These are phyloP conservation scores for Sugiyamaella smithiae DNA, from an alignment of 805 yeast genomes.

Conservation along the genomic window DNA sequence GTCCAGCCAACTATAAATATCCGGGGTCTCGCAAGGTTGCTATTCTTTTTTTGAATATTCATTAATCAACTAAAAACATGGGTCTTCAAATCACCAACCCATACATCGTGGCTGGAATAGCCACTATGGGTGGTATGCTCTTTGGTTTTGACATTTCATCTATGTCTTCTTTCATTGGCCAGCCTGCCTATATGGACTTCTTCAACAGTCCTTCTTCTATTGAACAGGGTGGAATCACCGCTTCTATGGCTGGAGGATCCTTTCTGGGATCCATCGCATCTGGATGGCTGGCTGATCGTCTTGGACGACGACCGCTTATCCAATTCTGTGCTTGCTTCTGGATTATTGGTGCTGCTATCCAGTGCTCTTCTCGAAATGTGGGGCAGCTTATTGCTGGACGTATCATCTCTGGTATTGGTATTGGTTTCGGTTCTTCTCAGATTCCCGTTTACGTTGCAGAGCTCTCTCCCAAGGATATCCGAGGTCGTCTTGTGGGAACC, in stretches of 20 bases:
- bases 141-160: conserved; percentile 81
- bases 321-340: conserved; percentile 53
- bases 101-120: conserved; percentile 50
- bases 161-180: conserved; percentile 61
- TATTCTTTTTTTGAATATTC: background rate
- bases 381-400: conserved; percentile 53
- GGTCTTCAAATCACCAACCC: conserved; percentile 40
- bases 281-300: conserved; percentile 47
- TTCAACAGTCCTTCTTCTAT: conserved; percentile 55
- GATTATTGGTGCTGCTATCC: conserved; percentile 59
- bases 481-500: conserved; percentile 59
- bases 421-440: conserved; percentile 63
- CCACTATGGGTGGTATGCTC: conserved; percentile 67
- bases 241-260: conserved; percentile 76
- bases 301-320: conserved; percentile 58
- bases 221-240: conserved; percentile 69
- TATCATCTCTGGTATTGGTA: conserved; percentile 58
- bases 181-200: conserved; percentile 46
- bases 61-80: background rate
- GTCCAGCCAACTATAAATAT: conserved; percentile 1
- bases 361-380: conserved; percentile 43
- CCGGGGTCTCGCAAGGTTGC: background rate
- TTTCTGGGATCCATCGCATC: conserved; percentile 62
- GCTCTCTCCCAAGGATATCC: conserved; percentile 55
- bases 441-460: conserved; percentile 68